phyloP scores from a whole-genome alignment of 306 rosid genomes.

The Mimosa pudica region DNA sequence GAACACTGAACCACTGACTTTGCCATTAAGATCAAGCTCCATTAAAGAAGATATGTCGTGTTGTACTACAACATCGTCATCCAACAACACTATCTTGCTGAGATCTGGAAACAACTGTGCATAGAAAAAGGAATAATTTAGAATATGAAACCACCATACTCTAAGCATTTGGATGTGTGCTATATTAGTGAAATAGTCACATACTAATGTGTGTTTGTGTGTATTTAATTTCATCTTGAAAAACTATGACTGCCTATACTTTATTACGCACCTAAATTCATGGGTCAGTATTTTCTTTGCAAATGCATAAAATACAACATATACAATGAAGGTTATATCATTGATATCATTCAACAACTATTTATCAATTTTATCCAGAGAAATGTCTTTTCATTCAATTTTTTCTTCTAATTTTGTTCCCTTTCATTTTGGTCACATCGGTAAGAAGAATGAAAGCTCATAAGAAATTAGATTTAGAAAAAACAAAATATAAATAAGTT shows the following conservation, averaged over 20 bases:
- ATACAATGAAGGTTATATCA: not conserved
- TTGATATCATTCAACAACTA: not conserved
- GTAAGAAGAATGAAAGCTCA: not conserved
- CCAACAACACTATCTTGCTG: slow-evolving; percentile 69
- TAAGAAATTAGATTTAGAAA: not conserved
- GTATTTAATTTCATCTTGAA: not conserved
- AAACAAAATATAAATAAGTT: not conserved
- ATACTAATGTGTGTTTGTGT: not conserved
- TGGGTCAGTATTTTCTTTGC: not conserved
- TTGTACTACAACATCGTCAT: slow-evolving; percentile 85
- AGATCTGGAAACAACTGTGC: slow-evolving; percentile 88
- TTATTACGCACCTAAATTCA: not conserved
- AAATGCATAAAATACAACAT: not conserved
- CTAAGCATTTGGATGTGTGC: slow-evolving; percentile 32
- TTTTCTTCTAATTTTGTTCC: no score
- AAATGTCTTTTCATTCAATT: not conserved
- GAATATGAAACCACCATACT: slow-evolving; percentile 33
- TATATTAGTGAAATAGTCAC: slow-evolving; percentile 11
- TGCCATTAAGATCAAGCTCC: slow-evolving; percentile 78
- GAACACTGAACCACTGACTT: slow-evolving; percentile 76
- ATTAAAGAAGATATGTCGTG: slow-evolving; percentile 71
- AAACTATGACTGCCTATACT: not conserved
- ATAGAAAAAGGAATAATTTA: slow-evolving; percentile 38
- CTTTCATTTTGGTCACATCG: not conserved
- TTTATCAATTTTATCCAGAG: not conserved